These are phyloP conservation scores for Rugonectria rugulosa DNA, from an alignment of 2,329 filamentous ascomycete genomes.

Conservation along the genomic window DNA sequence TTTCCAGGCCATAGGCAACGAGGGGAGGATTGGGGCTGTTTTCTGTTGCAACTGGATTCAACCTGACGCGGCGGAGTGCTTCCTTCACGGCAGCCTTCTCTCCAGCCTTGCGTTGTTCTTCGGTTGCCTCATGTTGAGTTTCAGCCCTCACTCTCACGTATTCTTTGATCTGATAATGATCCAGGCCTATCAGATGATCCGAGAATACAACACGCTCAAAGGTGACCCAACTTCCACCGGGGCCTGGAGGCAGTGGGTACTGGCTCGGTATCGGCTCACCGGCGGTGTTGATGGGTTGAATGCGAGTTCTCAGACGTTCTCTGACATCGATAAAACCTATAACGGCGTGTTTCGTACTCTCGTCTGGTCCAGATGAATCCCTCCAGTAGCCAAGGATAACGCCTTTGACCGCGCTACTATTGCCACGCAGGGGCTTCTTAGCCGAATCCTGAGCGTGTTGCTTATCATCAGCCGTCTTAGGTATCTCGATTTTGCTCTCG, in stretches of 20 bases:
- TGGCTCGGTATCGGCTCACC: slow-evolving; percentile 56
- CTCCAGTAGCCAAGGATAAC: slow-evolving; percentile 67
- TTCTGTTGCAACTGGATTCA: slow-evolving; percentile 54
- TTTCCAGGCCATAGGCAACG: slow-evolving; percentile 59
- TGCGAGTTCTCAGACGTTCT: slow-evolving; percentile 66
- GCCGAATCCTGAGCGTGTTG: slow-evolving; percentile 26
- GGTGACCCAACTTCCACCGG: slow-evolving; percentile 70
- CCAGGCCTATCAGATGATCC: slow-evolving; percentile 61
- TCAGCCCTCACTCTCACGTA: slow-evolving; percentile 64
- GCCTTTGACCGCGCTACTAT: slow-evolving; percentile 50
- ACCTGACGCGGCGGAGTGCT: slow-evolving; percentile 53
- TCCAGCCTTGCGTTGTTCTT: slow-evolving; percentile 48
- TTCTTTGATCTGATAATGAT: slow-evolving; percentile 67
- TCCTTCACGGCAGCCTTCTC: slow-evolving; percentile 55
- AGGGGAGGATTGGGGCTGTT: slow-evolving; percentile 49
- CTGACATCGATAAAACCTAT: slow-evolving; percentile 69
- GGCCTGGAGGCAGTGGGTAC: slow-evolving; percentile 62
- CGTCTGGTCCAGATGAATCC: slow-evolving; percentile 60
- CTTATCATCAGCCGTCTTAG: slow-evolving; percentile 43
- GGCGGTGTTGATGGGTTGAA: slow-evolving; percentile 57
- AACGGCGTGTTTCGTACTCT: slow-evolving; percentile 62
- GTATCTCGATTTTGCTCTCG: slow-evolving; percentile 55
- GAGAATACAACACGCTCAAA: slow-evolving; percentile 68
- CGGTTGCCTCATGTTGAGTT: slow-evolving; percentile 41
- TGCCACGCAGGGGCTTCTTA: slow-evolving; percentile 39